A percentile compares a stretch with the other conserved stretches of the same genome.
phyloP scores from a whole-genome alignment of 2,329 filamentous ascomycete species.

The Ophiostoma ips region DNA sequence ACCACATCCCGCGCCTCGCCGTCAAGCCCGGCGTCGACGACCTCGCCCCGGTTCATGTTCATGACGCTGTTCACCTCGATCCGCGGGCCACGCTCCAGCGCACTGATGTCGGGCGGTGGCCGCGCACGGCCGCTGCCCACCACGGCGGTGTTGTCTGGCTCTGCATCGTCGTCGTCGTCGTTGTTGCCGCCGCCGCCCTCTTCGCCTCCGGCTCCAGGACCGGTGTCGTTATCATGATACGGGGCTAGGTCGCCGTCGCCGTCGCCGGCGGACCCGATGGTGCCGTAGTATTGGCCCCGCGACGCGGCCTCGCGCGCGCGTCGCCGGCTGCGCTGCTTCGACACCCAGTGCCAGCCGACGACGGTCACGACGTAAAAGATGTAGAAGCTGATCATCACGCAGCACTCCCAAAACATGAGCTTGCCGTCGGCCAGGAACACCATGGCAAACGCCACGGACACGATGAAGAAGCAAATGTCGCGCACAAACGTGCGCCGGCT shows the following conservation, averaged over 20 bases:
- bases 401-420: slow-evolving; percentile 79
- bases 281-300: slow-evolving; percentile 56
- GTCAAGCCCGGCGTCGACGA: not conserved
- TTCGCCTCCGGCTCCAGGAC: slow-evolving; percentile 17
- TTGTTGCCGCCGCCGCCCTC: slow-evolving; percentile 19
- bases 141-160: slow-evolving; percentile 24
- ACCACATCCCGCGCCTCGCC: slow-evolving; percentile 9
- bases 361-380: slow-evolving; percentile 79
- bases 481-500: slow-evolving; percentile 79
- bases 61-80: slow-evolving; percentile 32
- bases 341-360: slow-evolving; percentile 83
- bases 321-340: slow-evolving; percentile 44
- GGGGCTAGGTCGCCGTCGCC: slow-evolving; percentile 45
- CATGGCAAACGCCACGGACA: slow-evolving; percentile 77
- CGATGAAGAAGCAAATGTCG: slow-evolving; percentile 84
- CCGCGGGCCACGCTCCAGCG: slow-evolving; percentile 30
- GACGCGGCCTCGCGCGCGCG: slow-evolving; percentile 56
- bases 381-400: slow-evolving; percentile 83
- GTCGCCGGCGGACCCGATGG: slow-evolving; percentile 21
- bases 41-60: slow-evolving; percentile 13
- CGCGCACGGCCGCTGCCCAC: slow-evolving; percentile 18
- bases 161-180: slow-evolving; percentile 34
- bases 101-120: slow-evolving; percentile 25
- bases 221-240: slow-evolving; percentile 47
- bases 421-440: slow-evolving; percentile 73